Evolutionary conservation across 2,329 filamentous ascomycete genomes (phyloP), one percentile per base, ranked within the genome.

Genomic region (Pseudogymnoascus sp.): DNA sequence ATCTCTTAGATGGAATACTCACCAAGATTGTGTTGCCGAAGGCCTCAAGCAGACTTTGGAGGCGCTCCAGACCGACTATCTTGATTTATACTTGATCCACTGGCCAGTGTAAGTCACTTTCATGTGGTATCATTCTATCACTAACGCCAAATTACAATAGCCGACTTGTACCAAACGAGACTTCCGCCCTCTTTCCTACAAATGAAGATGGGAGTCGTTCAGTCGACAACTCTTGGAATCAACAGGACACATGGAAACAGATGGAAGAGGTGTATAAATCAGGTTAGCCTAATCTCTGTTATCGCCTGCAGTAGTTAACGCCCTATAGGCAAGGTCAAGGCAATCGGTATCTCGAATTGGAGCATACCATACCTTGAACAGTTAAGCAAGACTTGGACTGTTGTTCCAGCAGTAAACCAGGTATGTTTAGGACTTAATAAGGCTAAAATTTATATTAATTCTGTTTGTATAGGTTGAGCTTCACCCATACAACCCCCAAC

Each of bases 401-500:
- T 84, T 13, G 74, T 78, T 0, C 86, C 86, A 0, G 83, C 83
- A 2, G 81, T 82, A 68, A 88, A 88, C 75, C 86, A 89, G 75
- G 87, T 91, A 62, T 4, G 67, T 70, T 23, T 9, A 44, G 61
- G 63, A 23, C 72, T 71, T n/a, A 67, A 67, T 31, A 69, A 76
- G 60, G 73, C 75, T 53, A 71, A 76, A 64, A 71, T 76, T 53
- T 75, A 77, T 77, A 73, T 66, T 75, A 65, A 28, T 47, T 74
- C 74, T n/a, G 68, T 76, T 64, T 61, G 65, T 4, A 47, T 28
- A 63, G 61, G 83, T 89, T 67, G 86, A 89, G 73, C 83, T 84
- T 60, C 85, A 89, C 72, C 86, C 86, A 1, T 87, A 87, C 68
- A 78, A 88, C 11, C 85, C 87, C 71, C 86, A 83, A 71, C 75